These are phyloP conservation scores for Blastobotrys muscicola DNA, from an alignment of 805 yeast species.

Conservation along the genomic window DNA sequence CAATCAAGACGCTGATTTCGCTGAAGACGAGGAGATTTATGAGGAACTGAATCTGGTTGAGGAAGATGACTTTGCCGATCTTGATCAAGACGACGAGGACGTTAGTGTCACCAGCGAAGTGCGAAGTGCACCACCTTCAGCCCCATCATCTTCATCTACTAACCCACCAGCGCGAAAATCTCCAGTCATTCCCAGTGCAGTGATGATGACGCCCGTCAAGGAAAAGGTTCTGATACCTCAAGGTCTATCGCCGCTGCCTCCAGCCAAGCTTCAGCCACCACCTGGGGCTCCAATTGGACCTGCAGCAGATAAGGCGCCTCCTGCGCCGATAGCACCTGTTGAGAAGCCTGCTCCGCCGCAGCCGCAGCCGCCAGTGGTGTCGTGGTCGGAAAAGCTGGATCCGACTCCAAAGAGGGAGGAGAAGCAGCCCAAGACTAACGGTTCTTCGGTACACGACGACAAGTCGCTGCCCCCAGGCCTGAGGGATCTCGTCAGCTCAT, in stretches of 20 bases:
- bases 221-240: neutral
- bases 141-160: constrained; percentile 10
- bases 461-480: constrained; percentile 32
- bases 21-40: constrained; percentile 87
- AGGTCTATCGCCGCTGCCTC: constrained; percentile 37
- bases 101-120: constrained; percentile 19
- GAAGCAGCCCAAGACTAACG: constrained; percentile 10
- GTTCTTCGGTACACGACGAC: constrained; percentile 13
- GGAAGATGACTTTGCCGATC: constrained; percentile 33
- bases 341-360: constrained; percentile 4
- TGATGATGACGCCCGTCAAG: too few relatives aligned
- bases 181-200: constrained; percentile 2
- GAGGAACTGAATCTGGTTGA: constrained; percentile 69
- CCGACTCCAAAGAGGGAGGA: constrained; percentile 1
- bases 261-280: neutral
- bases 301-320: neutral
- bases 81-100: constrained; percentile 18
- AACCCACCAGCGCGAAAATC: constrained; percentile 15
- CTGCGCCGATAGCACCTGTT: constrained; percentile 3
- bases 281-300: neutral
- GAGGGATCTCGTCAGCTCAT: constrained; percentile 30
- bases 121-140: constrained; percentile 16
- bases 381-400: constrained; percentile 16
- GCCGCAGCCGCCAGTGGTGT: neutral
- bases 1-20: constrained; percentile 85